phyloP scores from a whole-genome alignment of 495 filamentous ascomycete species.

The Diplogelasinospora grovesii region DNA sequence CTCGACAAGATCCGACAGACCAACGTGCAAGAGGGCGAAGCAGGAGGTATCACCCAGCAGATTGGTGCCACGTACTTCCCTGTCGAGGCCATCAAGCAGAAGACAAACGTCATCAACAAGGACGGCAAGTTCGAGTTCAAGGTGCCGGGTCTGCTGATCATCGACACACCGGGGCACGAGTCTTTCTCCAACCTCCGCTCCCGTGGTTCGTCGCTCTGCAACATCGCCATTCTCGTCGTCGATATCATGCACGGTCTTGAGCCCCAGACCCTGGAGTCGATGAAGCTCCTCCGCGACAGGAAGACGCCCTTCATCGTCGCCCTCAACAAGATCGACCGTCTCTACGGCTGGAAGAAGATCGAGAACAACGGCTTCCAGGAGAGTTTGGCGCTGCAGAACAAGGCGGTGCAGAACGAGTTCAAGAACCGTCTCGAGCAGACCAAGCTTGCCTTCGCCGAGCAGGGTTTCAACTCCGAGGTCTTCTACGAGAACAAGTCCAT shows the following conservation, averaged over 20 bases:
- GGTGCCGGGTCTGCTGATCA: conserved; percentile 92
- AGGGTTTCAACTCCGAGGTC: conserved; percentile 95
- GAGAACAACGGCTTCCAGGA: conserved; percentile 98
- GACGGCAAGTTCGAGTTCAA: conserved; percentile 93
- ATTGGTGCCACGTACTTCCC: conserved; percentile 99
- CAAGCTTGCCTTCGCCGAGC: conserved; percentile 88
- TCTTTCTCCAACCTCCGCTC: conserved; percentile 98
- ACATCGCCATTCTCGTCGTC: conserved; percentile 98
- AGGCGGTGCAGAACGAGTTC: conserved; percentile 93
- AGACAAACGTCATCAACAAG: conserved; percentile 87
- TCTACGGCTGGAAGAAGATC: conserved; percentile 96
- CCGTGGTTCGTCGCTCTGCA: conserved; percentile 93
- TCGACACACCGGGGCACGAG: conserved; percentile 99
- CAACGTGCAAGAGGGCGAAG: conserved; percentile 98
- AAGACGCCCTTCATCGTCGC: conserved; percentile 99
- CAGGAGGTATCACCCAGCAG: conserved; percentile 99
- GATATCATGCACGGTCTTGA: conserved; percentile 99
- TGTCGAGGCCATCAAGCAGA: conserved; percentile 82
- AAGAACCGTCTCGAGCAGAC: conserved; percentile 81
- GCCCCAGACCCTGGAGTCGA: conserved; percentile 95
- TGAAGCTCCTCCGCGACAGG: conserved; percentile 84
- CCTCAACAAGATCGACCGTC: conserved; percentile 99
- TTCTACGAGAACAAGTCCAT: conserved; percentile 98
- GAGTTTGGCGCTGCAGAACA: conserved; percentile 81
- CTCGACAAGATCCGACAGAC: conserved; percentile 98